These are phyloP conservation scores for Mariannaea sp. DNA, from an alignment of 2,329 filamentous ascomycete species.

Conservation along the genomic window DNA sequence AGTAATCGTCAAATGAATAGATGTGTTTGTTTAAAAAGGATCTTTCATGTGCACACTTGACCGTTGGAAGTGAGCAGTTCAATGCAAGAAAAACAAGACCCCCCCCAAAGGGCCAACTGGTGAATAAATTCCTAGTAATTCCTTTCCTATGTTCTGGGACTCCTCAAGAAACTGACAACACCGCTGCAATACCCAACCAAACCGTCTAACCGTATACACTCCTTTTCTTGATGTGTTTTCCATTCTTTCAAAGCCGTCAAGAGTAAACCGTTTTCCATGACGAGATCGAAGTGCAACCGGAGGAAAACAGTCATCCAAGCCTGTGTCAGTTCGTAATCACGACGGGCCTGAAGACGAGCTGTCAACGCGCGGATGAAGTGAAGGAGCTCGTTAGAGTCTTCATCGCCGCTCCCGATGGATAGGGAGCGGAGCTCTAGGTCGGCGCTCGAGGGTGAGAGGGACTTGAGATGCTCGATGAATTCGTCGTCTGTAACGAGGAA, in stretches of 20 bases:
- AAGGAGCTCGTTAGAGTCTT: constrained; percentile 70
- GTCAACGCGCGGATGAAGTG: constrained; percentile 85
- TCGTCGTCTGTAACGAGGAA: constrained; percentile 53
- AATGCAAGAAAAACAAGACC: background rate
- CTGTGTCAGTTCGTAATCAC: constrained; percentile 92
- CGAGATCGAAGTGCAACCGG: constrained; percentile 70
- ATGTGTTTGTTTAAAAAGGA: constrained; percentile 16
- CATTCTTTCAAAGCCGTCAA: constrained; percentile 68
- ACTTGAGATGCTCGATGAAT: constrained; percentile 79
- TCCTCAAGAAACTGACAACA: constrained; percentile 80
- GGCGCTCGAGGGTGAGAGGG: constrained; percentile 79
- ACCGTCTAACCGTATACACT: constrained; percentile 71
- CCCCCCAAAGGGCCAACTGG: background rate
- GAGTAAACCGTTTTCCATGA: constrained; percentile 58
- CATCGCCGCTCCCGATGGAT: constrained; percentile 50
- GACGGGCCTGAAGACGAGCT: constrained; percentile 65
- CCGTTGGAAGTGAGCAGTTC: background rate
- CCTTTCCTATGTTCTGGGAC: constrained; percentile 55
- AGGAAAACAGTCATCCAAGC: constrained; percentile 98
- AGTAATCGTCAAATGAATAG: constrained; percentile 24
- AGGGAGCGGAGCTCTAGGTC: constrained; percentile 91
- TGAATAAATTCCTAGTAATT: constrained; percentile 3
- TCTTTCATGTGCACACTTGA: background rate
- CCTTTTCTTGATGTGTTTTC: constrained; percentile 73
- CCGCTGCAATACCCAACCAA: constrained; percentile 88